Evolutionary conservation across 148 eudicot species (phyloP).

Genomic region (Fagopyrum tataricum): DNA sequence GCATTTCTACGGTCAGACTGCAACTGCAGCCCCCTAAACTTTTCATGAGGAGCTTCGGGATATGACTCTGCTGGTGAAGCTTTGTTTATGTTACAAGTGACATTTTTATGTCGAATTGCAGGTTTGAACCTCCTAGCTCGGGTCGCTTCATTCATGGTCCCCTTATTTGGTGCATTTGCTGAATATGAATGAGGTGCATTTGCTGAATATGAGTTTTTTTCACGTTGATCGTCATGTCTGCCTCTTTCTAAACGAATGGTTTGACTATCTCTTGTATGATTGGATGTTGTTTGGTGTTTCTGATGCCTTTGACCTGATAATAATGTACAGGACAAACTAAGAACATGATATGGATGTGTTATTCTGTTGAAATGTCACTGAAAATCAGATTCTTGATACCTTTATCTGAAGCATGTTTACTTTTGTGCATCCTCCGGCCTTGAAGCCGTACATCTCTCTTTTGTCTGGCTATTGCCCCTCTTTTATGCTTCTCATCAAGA

Average conservation of each 20-base stretch:
- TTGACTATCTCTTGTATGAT: slow-evolving; percentile 25
- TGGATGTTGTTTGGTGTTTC: slow-evolving; percentile 18
- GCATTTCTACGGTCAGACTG: slow-evolving; percentile 18
- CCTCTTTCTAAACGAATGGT: slow-evolving; percentile 18
- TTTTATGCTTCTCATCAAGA: slow-evolving; percentile 73
- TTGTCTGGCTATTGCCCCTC: slow-evolving; percentile 66
- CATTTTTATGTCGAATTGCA: slow-evolving; percentile 18
- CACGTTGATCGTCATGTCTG: slow-evolving; percentile 16
- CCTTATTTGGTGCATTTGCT: slow-evolving; percentile 12
- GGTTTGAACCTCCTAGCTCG: slow-evolving; percentile 17
- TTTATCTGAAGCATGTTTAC: slow-evolving; percentile 16
- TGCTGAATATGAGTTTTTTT: slow-evolving; percentile 14
- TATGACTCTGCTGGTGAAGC: slow-evolving; percentile 12
- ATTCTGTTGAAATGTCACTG: not conserved
- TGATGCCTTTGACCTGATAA: slow-evolving; percentile 35
- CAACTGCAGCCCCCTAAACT: slow-evolving; percentile 15
- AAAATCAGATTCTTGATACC: slow-evolving; percentile 22
- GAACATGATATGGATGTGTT: not conserved
- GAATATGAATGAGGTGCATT: slow-evolving; percentile 12
- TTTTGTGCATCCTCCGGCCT: slow-evolving; percentile 6
- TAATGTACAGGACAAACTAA: not conserved
- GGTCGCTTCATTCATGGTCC: not conserved
- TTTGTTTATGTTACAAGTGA: not conserved
- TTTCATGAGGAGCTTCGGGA: slow-evolving; percentile 24
- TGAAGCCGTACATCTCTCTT: slow-evolving; percentile 36